Percentiles rank a stretch among this genome's conserved stretches.
These are phyloP conservation scores for Chionographis japonica DNA, from an alignment of 106 monocot genomes.

Conservation along the genomic window DNA sequence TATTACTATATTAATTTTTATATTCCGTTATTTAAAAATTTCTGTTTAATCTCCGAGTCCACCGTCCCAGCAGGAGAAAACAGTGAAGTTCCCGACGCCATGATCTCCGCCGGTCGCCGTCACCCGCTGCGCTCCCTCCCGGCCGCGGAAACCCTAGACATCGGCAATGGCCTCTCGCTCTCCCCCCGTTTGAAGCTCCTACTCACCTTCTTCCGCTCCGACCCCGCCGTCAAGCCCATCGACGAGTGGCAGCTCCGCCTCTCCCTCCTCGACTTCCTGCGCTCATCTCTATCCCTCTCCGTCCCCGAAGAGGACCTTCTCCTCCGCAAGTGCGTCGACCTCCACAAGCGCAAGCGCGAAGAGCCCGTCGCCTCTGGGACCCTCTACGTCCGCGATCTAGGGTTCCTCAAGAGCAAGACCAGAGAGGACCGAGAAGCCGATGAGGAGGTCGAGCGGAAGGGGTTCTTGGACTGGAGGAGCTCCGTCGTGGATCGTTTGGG, in stretches of 20 bases:
- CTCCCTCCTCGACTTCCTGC: constrained; percentile 78
- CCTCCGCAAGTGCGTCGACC: constrained; percentile 55
- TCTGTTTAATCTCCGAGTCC: too few relatives aligned
- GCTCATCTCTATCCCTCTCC: constrained; percentile 42
- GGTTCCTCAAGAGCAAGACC: constrained; percentile 30
- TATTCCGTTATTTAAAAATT: too few relatives aligned
- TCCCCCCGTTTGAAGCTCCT: constrained; percentile 61
- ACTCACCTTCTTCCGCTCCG: constrained; percentile 89
- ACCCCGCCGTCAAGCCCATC: constrained; percentile 65
- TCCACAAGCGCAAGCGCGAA: constrained; percentile 77
- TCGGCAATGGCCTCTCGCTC: constrained; percentile 63
- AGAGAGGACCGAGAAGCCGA: background rate
- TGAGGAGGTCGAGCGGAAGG: constrained; percentile 27
- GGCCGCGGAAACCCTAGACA: constrained; percentile 38
- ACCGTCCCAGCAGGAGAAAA: too few relatives aligned
- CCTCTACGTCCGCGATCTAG: constrained; percentile 63
- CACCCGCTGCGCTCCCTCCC: constrained; percentile 12
- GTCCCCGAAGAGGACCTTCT: constrained; percentile 61
- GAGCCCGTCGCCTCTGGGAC: constrained; percentile 79
- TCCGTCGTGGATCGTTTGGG: constrained; percentile 39
- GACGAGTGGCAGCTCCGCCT: constrained; percentile 90
- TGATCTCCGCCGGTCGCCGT: constrained; percentile 10
- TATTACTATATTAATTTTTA: too few relatives aligned
- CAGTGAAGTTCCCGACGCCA: constrained; percentile 13
- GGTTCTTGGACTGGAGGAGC: constrained; percentile 60